Evolutionary conservation across 768 basidiomycete genomes (phyloP), one percentile per base, ranked within the genome.

Genomic region (Suillus luteus): DNA sequence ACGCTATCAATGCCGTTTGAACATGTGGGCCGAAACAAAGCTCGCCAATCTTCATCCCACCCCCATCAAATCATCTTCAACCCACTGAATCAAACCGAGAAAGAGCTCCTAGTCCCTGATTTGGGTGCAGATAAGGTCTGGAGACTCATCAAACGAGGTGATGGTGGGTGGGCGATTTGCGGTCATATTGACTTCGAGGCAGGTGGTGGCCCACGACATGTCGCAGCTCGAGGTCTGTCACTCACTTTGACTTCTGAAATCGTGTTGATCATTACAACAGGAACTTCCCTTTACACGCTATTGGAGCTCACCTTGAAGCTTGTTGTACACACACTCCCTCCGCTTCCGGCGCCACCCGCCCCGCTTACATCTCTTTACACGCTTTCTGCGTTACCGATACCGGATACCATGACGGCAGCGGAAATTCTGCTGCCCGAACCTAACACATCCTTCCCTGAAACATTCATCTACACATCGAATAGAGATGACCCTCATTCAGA

Each of bases 401-500:
- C 82, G 1, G 78, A 78, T 61, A 71, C 73, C 48, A 87, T 88
- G 86, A 79, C 84, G 58, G 89, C 87, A 4, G 87, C 90, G 0
- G 92, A 92, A 69, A 83, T 92, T 65, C 79, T 91, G 61, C 77
- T 90, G 62, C 85, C 89, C 0, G 69, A 76, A 7, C 78, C 86
- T 14, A 86, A 86, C 65, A 48, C 75, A 8, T 70, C 80, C 3
- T 89, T 81, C 76, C 79, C 86, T 0, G 78, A 75, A 0, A 80
- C 84, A 2, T 88, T 88, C 72, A 76, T 93, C 17, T 93, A 92
- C 70, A 76, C 85, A 12, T 89, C 91, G 4, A 94, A 93, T 74
- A 82, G 92, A 38, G 88, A 92, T 68, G 86, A 91, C 69, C 87
- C 87, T 5, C 82, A 85, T 24, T 78, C 85, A 0, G 85, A 82